Evolutionary conservation across 768 basidiomycete species (phyloP).

Genomic region (Phanerochaete sordida): DNA sequence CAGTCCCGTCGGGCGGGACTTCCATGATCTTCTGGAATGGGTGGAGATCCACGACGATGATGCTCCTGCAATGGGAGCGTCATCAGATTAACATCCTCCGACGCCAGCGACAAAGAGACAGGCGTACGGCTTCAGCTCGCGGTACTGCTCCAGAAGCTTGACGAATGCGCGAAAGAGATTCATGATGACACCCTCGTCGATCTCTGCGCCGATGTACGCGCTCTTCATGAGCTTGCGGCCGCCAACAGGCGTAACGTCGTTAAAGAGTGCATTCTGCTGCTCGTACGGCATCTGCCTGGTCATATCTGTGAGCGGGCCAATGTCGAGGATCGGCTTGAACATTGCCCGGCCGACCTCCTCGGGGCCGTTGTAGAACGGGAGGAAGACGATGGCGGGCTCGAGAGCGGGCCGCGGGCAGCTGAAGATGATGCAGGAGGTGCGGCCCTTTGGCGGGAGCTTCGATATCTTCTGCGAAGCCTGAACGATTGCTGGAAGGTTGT

Average conservation of each 20-base stretch:
- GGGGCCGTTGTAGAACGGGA: conserved; percentile 11
- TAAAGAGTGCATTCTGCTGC: conserved; percentile 1
- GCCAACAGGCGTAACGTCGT: conserved; percentile 2
- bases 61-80: background rate
- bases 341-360: background rate
- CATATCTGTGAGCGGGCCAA: conserved; percentile 6
- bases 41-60: conserved; percentile 6
- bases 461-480: background rate
- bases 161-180: conserved; percentile 3
- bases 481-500: background rate
- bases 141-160: background rate
- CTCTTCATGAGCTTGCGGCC: conserved; percentile 9
- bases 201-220: background rate
- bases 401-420: conserved; percentile 1
- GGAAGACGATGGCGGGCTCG: background rate
- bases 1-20: conserved; percentile 3
- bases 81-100: background rate
- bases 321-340: conserved; percentile 1
- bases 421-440: background rate
- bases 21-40: conserved; percentile 2
- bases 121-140: conserved; percentile 3
- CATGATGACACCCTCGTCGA: conserved; percentile 1
- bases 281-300: conserved; percentile 3
- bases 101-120: background rate
- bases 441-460: background rate